phyloP scores from a whole-genome alignment of 306 rosid genomes.

The Casuarina glauca region DNA sequence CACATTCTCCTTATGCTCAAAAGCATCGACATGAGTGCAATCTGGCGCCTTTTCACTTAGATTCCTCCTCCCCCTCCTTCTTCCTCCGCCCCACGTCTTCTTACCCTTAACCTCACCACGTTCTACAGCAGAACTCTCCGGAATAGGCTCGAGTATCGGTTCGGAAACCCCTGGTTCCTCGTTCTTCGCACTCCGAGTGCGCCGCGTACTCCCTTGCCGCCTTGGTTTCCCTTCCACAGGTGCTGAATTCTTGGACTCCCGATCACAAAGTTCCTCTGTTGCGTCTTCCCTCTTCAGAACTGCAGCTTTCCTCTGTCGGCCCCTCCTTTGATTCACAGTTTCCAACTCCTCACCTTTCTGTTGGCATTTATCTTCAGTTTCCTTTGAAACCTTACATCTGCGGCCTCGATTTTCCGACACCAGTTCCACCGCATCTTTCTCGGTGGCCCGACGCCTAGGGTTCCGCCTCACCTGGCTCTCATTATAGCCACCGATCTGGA shows the following conservation, averaged over 20 bases:
- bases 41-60: constrained; percentile 23
- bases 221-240: constrained; percentile 1
- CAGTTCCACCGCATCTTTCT: not conserved
- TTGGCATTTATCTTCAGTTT: constrained; percentile 8
- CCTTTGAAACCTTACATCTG: constrained; percentile 27
- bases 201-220: constrained; percentile 14
- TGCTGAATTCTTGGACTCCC: constrained; percentile 16
- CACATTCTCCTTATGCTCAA: constrained; percentile 11
- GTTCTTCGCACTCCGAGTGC: constrained; percentile 31
- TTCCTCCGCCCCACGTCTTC: constrained; percentile 27
- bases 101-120: constrained; percentile 34
- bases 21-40: constrained; percentile 9
- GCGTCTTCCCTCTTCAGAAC: constrained; percentile 22
- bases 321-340: constrained; percentile 20
- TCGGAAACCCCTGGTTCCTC: constrained; percentile 9
- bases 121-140: constrained; percentile 28
- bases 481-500: constrained; percentile 28
- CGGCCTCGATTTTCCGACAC: not conserved
- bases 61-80: constrained; percentile 33
- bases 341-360: constrained; percentile 16
- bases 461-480: constrained; percentile 39
- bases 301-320: constrained; percentile 30
- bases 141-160: constrained; percentile 18
- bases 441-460: constrained; percentile 45
- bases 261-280: constrained; percentile 13